Evolutionary conservation across 192 early-diverging fungal genomes (phyloP).

Genomic region (Diversispora eburnea): DNA sequence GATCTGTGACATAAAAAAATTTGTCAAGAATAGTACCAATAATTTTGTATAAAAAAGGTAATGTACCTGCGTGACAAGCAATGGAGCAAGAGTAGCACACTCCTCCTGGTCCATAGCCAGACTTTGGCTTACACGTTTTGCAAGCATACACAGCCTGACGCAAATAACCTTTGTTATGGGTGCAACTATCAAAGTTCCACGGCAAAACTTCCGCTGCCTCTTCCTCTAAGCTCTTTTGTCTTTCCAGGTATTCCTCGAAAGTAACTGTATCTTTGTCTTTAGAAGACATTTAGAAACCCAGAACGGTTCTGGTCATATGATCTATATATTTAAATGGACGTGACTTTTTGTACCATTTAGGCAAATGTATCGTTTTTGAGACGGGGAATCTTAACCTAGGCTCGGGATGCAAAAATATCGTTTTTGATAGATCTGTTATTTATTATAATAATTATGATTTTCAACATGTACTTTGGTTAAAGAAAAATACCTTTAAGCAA

Average conservation of each 20-base stretch:
- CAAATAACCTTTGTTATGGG: conserved; percentile 69
- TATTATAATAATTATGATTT: too few species aligned
- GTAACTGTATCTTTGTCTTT: conserved; percentile 39
- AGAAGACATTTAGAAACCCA: conserved; percentile 14
- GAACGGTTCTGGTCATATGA: too few species aligned
- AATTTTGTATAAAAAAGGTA: not conserved
- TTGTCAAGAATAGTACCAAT: not conserved
- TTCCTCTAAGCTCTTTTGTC: conserved; percentile 37
- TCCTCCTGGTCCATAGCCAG: conserved; percentile 42
- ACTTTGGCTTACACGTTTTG: conserved; percentile 61
- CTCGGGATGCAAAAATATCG: too few species aligned
- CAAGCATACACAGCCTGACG: conserved; percentile 81
- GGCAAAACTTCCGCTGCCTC: conserved; percentile 58
- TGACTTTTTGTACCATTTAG: too few species aligned
- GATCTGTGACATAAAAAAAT: conserved; percentile 36
- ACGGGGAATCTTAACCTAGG: too few species aligned
- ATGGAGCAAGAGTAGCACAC: conserved; percentile 81
- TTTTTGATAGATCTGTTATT: too few species aligned
- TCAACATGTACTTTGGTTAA: too few species aligned
- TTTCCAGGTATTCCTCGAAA: conserved; percentile 36
- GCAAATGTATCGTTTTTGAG: too few species aligned
- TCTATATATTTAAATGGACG: too few species aligned
- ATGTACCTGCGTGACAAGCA: conserved; percentile 55
- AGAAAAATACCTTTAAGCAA: too few species aligned
- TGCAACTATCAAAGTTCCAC: conserved; percentile 72